A percentile compares a stretch with the other conserved stretches of the same genome.
Conservation (phyloP, 129 eudicot species). For the Kitagawia praeruptora region DNA sequence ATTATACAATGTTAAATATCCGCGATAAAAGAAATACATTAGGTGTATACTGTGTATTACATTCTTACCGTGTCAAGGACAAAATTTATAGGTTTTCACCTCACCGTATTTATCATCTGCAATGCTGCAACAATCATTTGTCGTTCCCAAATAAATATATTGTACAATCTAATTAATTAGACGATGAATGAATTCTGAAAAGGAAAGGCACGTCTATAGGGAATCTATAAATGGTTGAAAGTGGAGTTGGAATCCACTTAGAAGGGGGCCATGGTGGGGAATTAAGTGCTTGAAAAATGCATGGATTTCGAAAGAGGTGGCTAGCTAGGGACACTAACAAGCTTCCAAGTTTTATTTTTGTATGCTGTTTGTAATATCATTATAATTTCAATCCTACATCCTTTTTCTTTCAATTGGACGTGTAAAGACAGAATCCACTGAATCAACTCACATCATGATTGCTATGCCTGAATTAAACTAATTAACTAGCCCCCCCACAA, state of each 20-base stretch:
- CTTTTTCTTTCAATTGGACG: not conserved
- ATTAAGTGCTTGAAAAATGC: constrained; percentile 38
- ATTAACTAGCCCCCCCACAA: not conserved
- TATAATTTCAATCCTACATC: not conserved
- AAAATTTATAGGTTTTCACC: too few relatives aligned
- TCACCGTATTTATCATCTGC: too few relatives aligned
- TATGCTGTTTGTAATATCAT: not conserved
- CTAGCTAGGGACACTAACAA: constrained; percentile 32
- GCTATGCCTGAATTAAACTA: not conserved
- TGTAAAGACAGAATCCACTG: not conserved
- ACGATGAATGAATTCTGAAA: constrained; percentile 20
- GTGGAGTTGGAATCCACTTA: constrained; percentile 89
- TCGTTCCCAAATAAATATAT: too few relatives aligned
- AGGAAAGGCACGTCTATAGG: constrained; percentile 25
- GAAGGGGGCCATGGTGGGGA: constrained; percentile 18
- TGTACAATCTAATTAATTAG: not conserved
- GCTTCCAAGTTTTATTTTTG: constrained; percentile 28
- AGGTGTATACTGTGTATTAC: too few relatives aligned
- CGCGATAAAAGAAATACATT: too few relatives aligned
- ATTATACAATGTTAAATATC: too few relatives aligned
- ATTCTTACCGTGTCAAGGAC: too few relatives aligned
- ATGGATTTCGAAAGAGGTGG: constrained; percentile 36
- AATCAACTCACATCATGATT: constrained; percentile 2
- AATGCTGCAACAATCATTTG: too few relatives aligned
- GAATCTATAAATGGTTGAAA: constrained; percentile 45